phyloP scores from a whole-genome alignment of 345 rosid species.

The Kandelia obovata region DNA sequence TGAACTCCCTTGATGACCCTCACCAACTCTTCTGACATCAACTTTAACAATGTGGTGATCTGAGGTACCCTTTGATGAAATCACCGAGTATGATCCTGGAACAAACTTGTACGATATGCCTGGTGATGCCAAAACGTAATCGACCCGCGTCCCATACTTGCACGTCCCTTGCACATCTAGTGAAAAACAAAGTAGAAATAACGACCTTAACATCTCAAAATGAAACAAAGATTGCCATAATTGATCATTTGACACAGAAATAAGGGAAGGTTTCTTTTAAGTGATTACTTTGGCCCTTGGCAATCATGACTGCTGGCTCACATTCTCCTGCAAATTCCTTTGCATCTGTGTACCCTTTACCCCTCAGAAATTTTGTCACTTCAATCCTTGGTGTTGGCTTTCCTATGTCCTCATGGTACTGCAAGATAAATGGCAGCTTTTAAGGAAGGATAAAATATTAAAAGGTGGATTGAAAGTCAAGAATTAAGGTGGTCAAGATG shows the following conservation, averaged over 20 bases:
- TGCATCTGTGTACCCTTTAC: conserved; percentile 61
- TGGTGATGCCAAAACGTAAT: conserved; percentile 68
- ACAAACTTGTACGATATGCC: conserved; percentile 56
- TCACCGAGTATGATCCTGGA: conserved; percentile 74
- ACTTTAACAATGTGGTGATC: conserved; percentile 94
- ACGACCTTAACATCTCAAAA: not conserved
- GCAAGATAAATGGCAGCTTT: conserved; percentile 3
- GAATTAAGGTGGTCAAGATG: not conserved
- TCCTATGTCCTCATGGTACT: conserved; percentile 85
- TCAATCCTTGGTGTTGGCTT: conserved; percentile 81
- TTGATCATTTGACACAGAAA: not conserved
- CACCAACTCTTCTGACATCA: conserved; percentile 43
- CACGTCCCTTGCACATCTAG: conserved; percentile 94
- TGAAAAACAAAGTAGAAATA: not conserved
- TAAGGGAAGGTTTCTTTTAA: not conserved
- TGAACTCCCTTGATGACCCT: conserved; percentile 27
- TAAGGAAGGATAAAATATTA: not conserved
- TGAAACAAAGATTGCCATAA: not conserved
- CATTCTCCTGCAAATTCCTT: conserved; percentile 83
- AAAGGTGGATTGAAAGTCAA: not conserved
- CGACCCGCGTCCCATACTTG: conserved; percentile 91
- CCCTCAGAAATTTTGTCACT: conserved; percentile 60
- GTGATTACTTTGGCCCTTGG: conserved; percentile 83
- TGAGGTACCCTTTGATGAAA: conserved; percentile 87
- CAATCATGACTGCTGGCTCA: conserved; percentile 87